Evolutionary conservation across 1,284 basidiomycete species (phyloP), one percentile per base, ranked within the genome.

Genomic region (Apiotrichum akiyoshidainum): DNA sequence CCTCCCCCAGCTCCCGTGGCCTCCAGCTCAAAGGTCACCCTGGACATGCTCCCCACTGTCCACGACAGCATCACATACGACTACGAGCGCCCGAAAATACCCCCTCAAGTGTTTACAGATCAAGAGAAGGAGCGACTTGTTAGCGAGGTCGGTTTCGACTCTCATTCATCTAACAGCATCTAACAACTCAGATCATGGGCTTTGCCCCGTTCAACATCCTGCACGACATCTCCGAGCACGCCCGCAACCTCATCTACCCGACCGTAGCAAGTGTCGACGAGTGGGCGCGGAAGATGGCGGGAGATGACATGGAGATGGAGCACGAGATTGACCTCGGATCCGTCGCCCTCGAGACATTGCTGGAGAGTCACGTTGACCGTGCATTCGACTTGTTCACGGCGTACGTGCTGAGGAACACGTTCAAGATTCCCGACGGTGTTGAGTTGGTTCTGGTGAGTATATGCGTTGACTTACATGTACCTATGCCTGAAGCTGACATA

Each of bases 371-470:
- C 37, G 67, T 79, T 50, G 78, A 79, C 57, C 62, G 68, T 14
- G 76, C 77, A 2, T 74, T 76, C 40, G 78, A 79, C 59, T 75
- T 66, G 54, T 75, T 77, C 37, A 75, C 70, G 14, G 71, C 70
- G 40, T 79, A 74, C 68, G 65, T 68, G 21, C 62, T 78, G 57
- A 58, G 78, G 21, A 79, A 79, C 52, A 66, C 71, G 4, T 79
- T 79, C 53, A 68, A 73, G n/a, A 67, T 78, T 21, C 70, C 72
- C 6, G 65, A 69, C 21, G 72, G 71, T 1, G 46, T 75, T 0
- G 69, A 76, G 37, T 54, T 74, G 4, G 76, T 75, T 5, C 46
- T 79, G 46, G 78, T 79, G 54, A 65, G 76, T 9, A 35, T 12
- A 51, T 41, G 35, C 16, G 10, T n/a, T n/a, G n/a, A n/a, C n/a